Percentiles rank a stretch among this genome's conserved stretches.
Evolutionary conservation across 2,329 filamentous ascomycete genomes (phyloP).

Genomic region (Fonsecaea pedrosoi): DNA sequence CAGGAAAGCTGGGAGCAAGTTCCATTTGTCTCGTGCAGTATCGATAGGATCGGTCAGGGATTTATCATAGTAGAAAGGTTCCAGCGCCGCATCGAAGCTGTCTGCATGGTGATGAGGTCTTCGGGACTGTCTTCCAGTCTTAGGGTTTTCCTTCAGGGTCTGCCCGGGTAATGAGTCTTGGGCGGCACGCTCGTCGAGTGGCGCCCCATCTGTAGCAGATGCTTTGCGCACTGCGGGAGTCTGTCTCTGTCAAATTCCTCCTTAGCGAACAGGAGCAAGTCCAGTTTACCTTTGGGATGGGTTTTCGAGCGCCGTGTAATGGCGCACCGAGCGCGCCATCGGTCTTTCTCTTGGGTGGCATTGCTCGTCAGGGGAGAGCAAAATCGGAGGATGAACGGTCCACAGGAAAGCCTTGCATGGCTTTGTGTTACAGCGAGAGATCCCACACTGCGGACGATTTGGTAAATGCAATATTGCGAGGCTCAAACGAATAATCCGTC

Average conservation of each 20-base stretch:
- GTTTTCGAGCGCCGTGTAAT: conserved; percentile 25
- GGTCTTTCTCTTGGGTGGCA: conserved; percentile 39
- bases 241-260: conserved; percentile 5
- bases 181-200: neutral
- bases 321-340: conserved; percentile 34
- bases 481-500: conserved; percentile 14
- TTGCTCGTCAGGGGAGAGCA: conserved; percentile 17
- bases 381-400: neutral
- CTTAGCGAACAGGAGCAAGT: neutral
- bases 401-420: conserved; percentile 6
- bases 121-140: conserved; percentile 28
- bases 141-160: conserved; percentile 21
- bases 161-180: conserved; percentile 1
- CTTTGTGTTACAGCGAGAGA: neutral
- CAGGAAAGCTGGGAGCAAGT: conserved; percentile 93
- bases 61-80: conserved; percentile 74
- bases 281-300: conserved; percentile 32
- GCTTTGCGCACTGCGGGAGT: conserved; percentile 25
- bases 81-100: conserved; percentile 68
- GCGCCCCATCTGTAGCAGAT: conserved; percentile 15
- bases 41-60: conserved; percentile 72
- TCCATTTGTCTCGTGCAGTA: conserved; percentile 87
- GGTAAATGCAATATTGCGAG: conserved; percentile 5
- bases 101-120: conserved; percentile 38
- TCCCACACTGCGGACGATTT: neutral